Evolutionary conservation across 2,329 filamentous ascomycete species (phyloP).

Genomic region (Laburnicola sp.): DNA sequence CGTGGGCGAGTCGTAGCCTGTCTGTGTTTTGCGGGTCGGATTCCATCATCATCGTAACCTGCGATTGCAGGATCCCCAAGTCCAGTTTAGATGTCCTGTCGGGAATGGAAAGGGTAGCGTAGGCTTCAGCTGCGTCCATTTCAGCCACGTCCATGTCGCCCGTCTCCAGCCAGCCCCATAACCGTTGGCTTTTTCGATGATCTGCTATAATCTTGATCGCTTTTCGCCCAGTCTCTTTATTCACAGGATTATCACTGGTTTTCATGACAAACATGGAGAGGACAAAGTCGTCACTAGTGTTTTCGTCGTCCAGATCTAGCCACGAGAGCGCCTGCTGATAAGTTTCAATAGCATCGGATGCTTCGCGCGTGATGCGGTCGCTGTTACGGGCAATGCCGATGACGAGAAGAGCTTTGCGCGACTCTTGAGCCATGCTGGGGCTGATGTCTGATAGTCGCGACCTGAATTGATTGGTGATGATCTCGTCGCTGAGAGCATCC

Average conservation of each 20-base stretch:
- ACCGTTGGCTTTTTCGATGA: conserved; percentile 57
- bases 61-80: conserved; percentile 42
- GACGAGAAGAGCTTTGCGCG: conserved; percentile 59
- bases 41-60: conserved; percentile 19
- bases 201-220: conserved; percentile 64
- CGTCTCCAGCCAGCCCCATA: conserved; percentile 58
- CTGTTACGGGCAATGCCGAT: conserved; percentile 64
- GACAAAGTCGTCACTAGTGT: conserved; percentile 60
- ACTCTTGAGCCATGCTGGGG: conserved; percentile 57
- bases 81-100: conserved; percentile 58
- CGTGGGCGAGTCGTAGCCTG: conserved; percentile 52
- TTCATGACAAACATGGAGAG: conserved; percentile 61
- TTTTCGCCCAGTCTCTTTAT: conserved; percentile 55
- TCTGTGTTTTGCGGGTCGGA: conserved; percentile 52
- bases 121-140: conserved; percentile 54
- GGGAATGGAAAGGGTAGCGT: conserved; percentile 50
- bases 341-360: conserved; percentile 62
- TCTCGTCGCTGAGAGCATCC: conserved; percentile 56
- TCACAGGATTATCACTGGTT: conserved; percentile 56
- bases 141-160: conserved; percentile 54
- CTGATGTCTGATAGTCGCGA: conserved; percentile 61
- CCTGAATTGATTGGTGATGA: conserved; percentile 65
- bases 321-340: conserved; percentile 66
- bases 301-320: conserved; percentile 53
- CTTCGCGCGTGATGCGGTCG: conserved; percentile 59